Conservation (phyloP, 2,329 filamentous ascomycete genomes). For the Fusarium sp. region DNA sequence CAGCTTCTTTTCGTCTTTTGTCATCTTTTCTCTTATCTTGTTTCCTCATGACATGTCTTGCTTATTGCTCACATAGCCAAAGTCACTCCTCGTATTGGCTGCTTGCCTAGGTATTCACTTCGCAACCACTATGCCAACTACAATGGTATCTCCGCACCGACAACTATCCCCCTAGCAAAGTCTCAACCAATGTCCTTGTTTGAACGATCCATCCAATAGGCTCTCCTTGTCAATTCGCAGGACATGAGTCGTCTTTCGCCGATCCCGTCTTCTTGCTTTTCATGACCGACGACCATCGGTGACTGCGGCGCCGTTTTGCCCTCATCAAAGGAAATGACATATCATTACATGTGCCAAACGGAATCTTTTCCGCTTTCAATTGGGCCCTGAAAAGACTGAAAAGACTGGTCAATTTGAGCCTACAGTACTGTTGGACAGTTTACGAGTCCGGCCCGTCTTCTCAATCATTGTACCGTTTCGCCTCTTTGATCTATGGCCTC, state of each 20-base stretch:
- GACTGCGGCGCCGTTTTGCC: constrained; percentile 19
- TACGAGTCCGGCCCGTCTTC: constrained; percentile 1
- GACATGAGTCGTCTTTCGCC: constrained; percentile 41
- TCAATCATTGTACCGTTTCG: constrained; percentile 8
- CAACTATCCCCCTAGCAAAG: constrained; percentile 8
- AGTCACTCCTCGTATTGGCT: constrained; percentile 23
- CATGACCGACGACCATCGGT: constrained; percentile 15
- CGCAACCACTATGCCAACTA: constrained; percentile 19
- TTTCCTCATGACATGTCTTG: constrained; percentile 27
- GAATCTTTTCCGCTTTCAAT: background rate
- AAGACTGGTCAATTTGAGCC: background rate
- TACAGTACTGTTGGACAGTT: background rate
- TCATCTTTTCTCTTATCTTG: constrained; percentile 28
- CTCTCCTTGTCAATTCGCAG: constrained; percentile 32
- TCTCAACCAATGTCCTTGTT: constrained; percentile 22
- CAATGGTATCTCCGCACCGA: constrained; percentile 15
- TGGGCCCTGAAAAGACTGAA: background rate
- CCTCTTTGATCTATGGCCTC: constrained; percentile 3
- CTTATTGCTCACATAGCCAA: constrained; percentile 24
- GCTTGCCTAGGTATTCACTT: constrained; percentile 24
- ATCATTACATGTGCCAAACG: constrained; percentile 10
- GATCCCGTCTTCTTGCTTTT: constrained; percentile 40
- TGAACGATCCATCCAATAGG: constrained; percentile 30
- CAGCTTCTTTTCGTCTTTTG: constrained; percentile 4
- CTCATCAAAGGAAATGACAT: constrained; percentile 14